Evolutionary conservation across 176 grass and related monocot genomes (phyloP).

Genomic region (Elaeis guineensis): DNA sequence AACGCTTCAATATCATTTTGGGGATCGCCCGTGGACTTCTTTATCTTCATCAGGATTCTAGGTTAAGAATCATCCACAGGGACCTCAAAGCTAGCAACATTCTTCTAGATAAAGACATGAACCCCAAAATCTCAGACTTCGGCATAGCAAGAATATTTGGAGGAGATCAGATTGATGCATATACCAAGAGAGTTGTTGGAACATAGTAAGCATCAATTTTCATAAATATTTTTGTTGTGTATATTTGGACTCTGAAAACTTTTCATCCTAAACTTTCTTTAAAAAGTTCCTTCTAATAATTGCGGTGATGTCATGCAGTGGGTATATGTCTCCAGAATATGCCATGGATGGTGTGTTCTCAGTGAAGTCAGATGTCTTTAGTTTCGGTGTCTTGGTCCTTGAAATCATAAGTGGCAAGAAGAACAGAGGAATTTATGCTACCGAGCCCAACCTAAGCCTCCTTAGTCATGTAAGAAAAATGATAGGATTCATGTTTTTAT

Average conservation of each 20-base stretch:
- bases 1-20: conserved; percentile 9
- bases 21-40: conserved; percentile 18
- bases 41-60: conserved; percentile 20
- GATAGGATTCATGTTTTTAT: no score
- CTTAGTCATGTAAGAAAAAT: conserved; percentile 3
- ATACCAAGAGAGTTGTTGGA: conserved; percentile 8
- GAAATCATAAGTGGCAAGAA: conserved; percentile 20
- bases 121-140: conserved; percentile 20
- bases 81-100: conserved; percentile 15
- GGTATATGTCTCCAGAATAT: conserved; percentile 21
- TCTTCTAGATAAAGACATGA: conserved; percentile 19
- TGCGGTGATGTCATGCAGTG: not conserved
- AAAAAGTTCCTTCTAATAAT: no score
- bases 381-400: conserved; percentile 7
- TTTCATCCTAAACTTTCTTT: no score
- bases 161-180: conserved; percentile 11
- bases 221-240: not conserved
- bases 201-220: conserved; percentile 15
- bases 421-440: conserved; percentile 5
- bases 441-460: not conserved
- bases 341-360: conserved; percentile 22
- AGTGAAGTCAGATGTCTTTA: conserved; percentile 18
- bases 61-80: conserved; percentile 17
- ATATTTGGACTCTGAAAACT: not conserved
- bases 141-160: conserved; percentile 21